Evolutionary conservation across 306 rosid genomes (phyloP), one percentile per base, ranked within the genome.

Genomic region (Psophocarpus tetragonolobus): DNA sequence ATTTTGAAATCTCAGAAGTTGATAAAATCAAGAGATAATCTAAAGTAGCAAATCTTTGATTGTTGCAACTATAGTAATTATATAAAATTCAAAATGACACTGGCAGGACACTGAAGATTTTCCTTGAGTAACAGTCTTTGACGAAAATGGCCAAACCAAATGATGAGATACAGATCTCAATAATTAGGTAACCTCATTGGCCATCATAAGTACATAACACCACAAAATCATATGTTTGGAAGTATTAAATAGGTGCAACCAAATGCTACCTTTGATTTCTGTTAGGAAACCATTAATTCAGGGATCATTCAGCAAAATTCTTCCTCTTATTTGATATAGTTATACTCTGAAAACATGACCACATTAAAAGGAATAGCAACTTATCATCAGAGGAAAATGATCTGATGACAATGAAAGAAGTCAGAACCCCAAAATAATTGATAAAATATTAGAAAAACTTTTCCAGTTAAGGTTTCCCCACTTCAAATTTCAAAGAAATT

Each of bases 391-490:
- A 63, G 54, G 56, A 38, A 65, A 38, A 71, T 32, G 23, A 77
- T 23, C 77, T 27, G 57, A 51, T 13, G 4, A 21, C 18, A 21
- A 76, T 64, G 58, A 56, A 76, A 39, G 35, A 6, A 67, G 63
- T 58, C 76, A 84, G 15, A 80, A 81, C 73, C 10, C 50, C 17
- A 76, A 26, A 80, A 60, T 6, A 71, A 62, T 62, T 39, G 48
- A 80, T 66, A 71, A 35, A 62, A 64, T 64, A 64, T 64, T 35
- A 35, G 61, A 65, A 76, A 60, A 61, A 15, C 56, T 53, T 74
- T 71, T 47, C 41, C 68, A 32, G 26, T 77, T 68, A 47, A 70
- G 5, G 30, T 33, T 42, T 68, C 57, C 48, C 78, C 75, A 44
- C 62, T 15, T n/a, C n/a, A n/a, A n/a, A n/a, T n/a, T 39, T 68